Base-by-base conservation (phyloP, 352 stramenopile genomes). In the Phytophthora brassicae region DNA sequence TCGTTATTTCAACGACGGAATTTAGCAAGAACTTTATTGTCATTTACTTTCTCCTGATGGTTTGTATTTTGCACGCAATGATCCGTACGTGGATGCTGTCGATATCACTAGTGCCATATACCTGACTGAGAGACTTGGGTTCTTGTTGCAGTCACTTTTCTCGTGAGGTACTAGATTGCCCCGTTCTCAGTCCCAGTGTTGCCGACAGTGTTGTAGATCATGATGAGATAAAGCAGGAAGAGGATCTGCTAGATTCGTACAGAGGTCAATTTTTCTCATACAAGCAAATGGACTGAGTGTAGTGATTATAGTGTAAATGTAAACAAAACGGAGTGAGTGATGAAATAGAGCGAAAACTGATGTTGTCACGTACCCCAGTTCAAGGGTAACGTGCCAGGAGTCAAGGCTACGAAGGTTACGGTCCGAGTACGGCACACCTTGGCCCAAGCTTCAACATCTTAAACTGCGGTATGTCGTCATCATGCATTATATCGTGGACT, bases 11-110 rank as follows among this genome's bases (percentile, higher is more conserved):
- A n/a, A 63, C 66, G 19, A 67, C 39, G 0, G 22, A 74, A 14
- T 28, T 59, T 14, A 31, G 61, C 19, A 48, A 45, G 16, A 74
- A 74, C 23, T 74, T 74, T 11, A 58, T 61, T 26, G 61, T 70
- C 11, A 43, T 74, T 12, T 70, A 74, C 42, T 60, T 74, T 22
- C 49, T 74, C 12, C 46, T 74, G 9, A 20, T 43, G n/a, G 66
- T 74, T n/a, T 74, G 66, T 42, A 24, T 70, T 7, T 23, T 74
- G 33, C 55, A 74, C 33, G 66, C 66, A 3, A 46, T 60, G 38
- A 70, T 74, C 26, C 66, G 11, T 74, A 70, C 35, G 54, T 74
- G 24, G 61, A 70, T 38, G 61, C 55, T 3, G 48, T 70, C 12
- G 66, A 74, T 41, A 68, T 74, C 39, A 70, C 66, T 1, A 57